Conservation (phyloP, 164 flowering plant species). For the Vitis rupestris region DNA sequence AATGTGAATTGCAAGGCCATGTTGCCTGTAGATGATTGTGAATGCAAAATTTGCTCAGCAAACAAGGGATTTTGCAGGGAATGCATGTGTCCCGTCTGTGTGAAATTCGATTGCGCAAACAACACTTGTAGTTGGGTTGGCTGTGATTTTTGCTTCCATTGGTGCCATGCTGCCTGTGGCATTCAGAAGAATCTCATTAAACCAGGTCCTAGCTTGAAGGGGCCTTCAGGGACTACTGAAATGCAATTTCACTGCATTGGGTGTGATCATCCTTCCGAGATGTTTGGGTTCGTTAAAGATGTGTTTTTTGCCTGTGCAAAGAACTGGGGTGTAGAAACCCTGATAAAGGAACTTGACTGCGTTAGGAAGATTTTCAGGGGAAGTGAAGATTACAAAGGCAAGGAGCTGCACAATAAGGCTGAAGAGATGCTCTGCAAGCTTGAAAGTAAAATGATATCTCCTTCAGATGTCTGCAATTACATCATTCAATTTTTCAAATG, state of each 20-base stretch:
- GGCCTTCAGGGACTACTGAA: slow-evolving; percentile 59
- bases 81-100: slow-evolving; percentile 93
- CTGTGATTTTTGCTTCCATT: slow-evolving; percentile 88
- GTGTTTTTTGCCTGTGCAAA: slow-evolving; percentile 71
- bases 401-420: slow-evolving; percentile 60
- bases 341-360: slow-evolving; percentile 80
- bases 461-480: slow-evolving; percentile 62
- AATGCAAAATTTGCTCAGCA: slow-evolving; percentile 84
- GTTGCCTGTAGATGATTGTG: slow-evolving; percentile 91
- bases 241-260: slow-evolving; percentile 90
- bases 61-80: slow-evolving; percentile 91
- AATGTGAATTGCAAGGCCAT: slow-evolving; percentile 68
- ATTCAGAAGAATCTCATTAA: slow-evolving; percentile 63
- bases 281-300: slow-evolving; percentile 96
- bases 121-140: slow-evolving; percentile 99
- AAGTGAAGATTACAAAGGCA: slow-evolving; percentile 74
- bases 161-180: slow-evolving; percentile 97
- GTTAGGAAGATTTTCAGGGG: slow-evolving; percentile 77
- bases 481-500: slow-evolving; percentile 70
- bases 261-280: slow-evolving; percentile 89
- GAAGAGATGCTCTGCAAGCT: slow-evolving; percentile 62
- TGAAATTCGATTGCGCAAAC: slow-evolving; percentile 78
- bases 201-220: slow-evolving; percentile 72
- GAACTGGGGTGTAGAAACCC: slow-evolving; percentile 73
- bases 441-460: slow-evolving; percentile 47